Evolutionary conservation across 352 stramenopile genomes (phyloP).

Genomic region (Pythium dissimile): DNA sequence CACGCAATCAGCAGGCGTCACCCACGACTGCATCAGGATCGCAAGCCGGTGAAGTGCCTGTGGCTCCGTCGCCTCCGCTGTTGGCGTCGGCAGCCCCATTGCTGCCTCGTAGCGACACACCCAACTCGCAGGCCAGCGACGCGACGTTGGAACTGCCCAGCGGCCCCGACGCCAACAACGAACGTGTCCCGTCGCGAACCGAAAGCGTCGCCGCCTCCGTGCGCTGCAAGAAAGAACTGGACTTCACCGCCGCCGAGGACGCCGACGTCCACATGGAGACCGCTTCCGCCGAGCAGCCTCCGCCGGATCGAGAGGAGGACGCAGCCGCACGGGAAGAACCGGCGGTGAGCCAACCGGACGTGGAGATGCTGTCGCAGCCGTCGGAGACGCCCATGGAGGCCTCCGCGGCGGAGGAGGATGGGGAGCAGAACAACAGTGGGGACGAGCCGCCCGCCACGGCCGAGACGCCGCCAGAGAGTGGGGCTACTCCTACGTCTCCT

Average conservation of each 20-base stretch:
- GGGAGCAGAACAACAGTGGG: neutral
- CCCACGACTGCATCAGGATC: conserved; percentile 1
- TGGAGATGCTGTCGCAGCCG: neutral
- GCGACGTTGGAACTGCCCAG: conserved; percentile 9
- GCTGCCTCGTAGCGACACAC: conserved; percentile 4
- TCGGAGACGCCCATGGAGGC: neutral
- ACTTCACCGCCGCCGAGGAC: conserved; percentile 10
- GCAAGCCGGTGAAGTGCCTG: neutral
- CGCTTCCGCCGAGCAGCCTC: neutral
- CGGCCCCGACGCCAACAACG: neutral
- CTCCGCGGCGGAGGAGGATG: neutral
- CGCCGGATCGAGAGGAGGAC: neutral
- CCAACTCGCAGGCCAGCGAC: conserved; percentile 1
- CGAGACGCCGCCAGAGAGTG: too few relatives aligned
- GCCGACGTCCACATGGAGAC: neutral
- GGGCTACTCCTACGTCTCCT: neutral
- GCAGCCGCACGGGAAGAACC: neutral
- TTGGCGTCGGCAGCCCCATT: neutral
- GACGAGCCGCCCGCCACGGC: too few relatives aligned
- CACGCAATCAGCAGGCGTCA: neutral
- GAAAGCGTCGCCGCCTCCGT: neutral
- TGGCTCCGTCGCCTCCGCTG: conserved; percentile 5
- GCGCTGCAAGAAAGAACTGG: conserved; percentile 23
- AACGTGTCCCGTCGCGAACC: conserved; percentile 1
- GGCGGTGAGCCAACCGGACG: neutral